These are phyloP conservation scores for Hylodesmum podocarpum DNA, from an alignment of 306 rosid genomes.

Conservation along the genomic window DNA sequence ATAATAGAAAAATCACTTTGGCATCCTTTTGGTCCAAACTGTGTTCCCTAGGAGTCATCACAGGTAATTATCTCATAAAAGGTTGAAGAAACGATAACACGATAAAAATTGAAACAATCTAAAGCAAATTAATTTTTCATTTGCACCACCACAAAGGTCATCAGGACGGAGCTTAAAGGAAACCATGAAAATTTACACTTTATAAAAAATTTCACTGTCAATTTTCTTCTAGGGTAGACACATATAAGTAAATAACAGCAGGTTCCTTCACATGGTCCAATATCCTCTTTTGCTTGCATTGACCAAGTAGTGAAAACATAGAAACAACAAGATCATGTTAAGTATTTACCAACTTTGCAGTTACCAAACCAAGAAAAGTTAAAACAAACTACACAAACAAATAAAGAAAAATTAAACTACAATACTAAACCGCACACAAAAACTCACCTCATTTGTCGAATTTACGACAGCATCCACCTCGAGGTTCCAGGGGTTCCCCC, in stretches of 20 bases:
- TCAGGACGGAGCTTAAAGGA: neutral
- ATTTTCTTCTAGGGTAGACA: neutral
- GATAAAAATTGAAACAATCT: neutral
- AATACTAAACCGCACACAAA: neutral
- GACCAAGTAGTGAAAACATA: neutral
- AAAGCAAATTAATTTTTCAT: neutral
- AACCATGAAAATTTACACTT: neutral
- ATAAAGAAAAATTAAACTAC: neutral
- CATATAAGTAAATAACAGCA: conserved; percentile 1
- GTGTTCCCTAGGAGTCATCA: neutral
- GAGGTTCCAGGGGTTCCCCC: conserved; percentile 96
- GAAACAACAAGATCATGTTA: neutral
- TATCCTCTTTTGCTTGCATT: neutral
- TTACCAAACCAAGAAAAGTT: conserved; percentile 8
- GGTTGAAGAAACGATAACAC: neutral
- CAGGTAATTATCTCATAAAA: conserved; percentile 1
- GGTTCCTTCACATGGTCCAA: neutral
- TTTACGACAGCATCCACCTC: conserved; percentile 99
- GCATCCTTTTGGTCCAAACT: neutral
- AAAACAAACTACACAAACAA: neutral
- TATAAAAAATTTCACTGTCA: neutral
- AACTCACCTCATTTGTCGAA: conserved; percentile 89
- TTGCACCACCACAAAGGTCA: conserved; percentile 10
- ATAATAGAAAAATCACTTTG: conserved; percentile 6
- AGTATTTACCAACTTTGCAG: neutral